phyloP scores from a whole-genome alignment of 2,329 filamentous ascomycete species.

The Pseudocercospora pini-densiflorae region DNA sequence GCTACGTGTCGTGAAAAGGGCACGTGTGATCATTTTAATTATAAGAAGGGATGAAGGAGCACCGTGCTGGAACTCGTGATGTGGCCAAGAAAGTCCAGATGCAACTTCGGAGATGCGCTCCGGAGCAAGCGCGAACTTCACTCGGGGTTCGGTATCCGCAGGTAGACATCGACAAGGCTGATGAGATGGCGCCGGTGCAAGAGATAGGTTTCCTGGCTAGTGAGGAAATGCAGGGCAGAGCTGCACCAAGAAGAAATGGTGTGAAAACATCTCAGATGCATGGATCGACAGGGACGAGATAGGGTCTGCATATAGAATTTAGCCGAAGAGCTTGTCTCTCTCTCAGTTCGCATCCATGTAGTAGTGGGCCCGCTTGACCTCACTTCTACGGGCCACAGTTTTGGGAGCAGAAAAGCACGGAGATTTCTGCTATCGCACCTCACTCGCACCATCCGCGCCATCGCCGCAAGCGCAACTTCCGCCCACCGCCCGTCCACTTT shows the following conservation, averaged over 20 bases:
- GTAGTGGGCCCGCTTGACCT: background rate
- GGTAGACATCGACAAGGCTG: background rate
- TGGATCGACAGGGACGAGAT: background rate
- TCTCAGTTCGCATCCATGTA: background rate
- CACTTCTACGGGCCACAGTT: background rate
- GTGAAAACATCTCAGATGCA: background rate
- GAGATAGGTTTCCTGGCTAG: background rate
- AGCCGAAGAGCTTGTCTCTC: background rate
- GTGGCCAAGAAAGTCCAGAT: background rate
- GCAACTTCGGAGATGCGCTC: background rate
- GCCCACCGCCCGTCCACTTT: background rate
- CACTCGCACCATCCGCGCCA: constrained; percentile 5
- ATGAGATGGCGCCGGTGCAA: background rate
- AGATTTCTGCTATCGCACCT: background rate
- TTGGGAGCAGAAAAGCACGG: background rate
- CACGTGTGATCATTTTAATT: background rate
- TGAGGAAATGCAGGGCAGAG: background rate
- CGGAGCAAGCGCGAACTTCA: background rate
- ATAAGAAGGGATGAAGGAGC: background rate
- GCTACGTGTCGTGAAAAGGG: background rate
- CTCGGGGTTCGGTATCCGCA: background rate
- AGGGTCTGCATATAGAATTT: background rate
- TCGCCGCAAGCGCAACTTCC: constrained; percentile 8
- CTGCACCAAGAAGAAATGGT: background rate
- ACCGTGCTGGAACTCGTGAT: background rate